Conservation (phyloP, 1,139 yeast genomes). For the Hansenula lynferdii region DNA sequence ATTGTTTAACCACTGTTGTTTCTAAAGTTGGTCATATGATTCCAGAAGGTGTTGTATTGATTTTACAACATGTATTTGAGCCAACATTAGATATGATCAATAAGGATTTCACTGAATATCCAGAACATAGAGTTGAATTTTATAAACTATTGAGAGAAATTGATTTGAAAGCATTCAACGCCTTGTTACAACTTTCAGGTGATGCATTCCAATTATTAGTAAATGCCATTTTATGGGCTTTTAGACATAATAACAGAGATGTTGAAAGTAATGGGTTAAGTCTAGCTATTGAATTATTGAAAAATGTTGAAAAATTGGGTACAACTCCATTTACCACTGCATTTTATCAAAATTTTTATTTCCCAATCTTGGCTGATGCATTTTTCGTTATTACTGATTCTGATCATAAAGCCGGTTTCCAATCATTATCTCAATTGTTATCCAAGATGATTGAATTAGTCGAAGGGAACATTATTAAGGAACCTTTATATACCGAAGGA, state of each 20-base stretch:
- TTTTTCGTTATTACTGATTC: slow-evolving; percentile 94
- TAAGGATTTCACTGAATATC: slow-evolving; percentile 92
- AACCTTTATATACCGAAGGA: slow-evolving; percentile 71
- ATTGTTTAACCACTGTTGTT: slow-evolving; percentile 90
- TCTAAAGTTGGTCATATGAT: slow-evolving; percentile 82
- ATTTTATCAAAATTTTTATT: slow-evolving; percentile 84
- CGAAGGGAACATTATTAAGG: slow-evolving; percentile 66
- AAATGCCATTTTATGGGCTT: slow-evolving; percentile 96
- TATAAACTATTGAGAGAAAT: slow-evolving; percentile 86
- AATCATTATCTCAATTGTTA: slow-evolving; percentile 78
- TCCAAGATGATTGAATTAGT: slow-evolving; percentile 83
- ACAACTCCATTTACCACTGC: slow-evolving; percentile 77
- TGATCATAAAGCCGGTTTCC: slow-evolving; percentile 96
- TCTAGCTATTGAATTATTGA: slow-evolving; percentile 74
- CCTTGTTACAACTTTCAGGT: slow-evolving; percentile 83
- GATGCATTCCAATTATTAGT: slow-evolving; percentile 88
- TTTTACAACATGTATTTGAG: slow-evolving; percentile 88
- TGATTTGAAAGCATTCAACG: slow-evolving; percentile 78
- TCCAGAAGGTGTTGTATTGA: slow-evolving; percentile 85
- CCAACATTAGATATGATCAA: slow-evolving; percentile 94
- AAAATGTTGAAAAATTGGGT: slow-evolving; percentile 76
- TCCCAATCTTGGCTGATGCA: slow-evolving; percentile 86
- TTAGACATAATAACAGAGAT: slow-evolving; percentile 93
- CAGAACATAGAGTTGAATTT: slow-evolving; percentile 96
- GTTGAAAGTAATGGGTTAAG: slow-evolving; percentile 89